Percentiles rank a stretch among this genome's conserved stretches.
These are phyloP conservation scores for Tricladium varicosporioides DNA, from an alignment of 2,329 filamentous ascomycete species.

Conservation along the genomic window DNA sequence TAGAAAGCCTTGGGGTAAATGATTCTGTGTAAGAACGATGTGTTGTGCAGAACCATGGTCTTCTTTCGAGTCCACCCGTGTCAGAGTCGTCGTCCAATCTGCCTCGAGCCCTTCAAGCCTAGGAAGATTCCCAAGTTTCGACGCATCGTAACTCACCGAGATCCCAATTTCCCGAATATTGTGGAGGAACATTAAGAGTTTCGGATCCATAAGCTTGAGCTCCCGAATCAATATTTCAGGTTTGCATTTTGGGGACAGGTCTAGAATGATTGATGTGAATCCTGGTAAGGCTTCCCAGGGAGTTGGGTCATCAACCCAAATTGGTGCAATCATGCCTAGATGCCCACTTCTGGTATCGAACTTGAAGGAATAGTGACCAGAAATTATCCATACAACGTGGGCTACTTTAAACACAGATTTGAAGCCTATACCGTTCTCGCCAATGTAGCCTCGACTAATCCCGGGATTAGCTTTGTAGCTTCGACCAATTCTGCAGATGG, in stretches of 20 bases:
- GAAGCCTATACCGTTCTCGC: slow-evolving; percentile 39
- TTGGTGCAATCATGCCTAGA: slow-evolving; percentile 6
- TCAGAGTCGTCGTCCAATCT: too few species aligned
- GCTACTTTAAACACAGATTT: slow-evolving; percentile 37
- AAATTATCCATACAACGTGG: slow-evolving; percentile 39
- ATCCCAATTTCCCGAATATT: slow-evolving; percentile 3
- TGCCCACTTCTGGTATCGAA: slow-evolving; percentile 16
- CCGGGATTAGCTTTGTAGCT: slow-evolving; percentile 39
- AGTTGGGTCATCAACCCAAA: slow-evolving; percentile 4
- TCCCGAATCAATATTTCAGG: slow-evolving; percentile 5
- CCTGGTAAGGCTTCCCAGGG: neutral
- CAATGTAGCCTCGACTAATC: slow-evolving; percentile 25
- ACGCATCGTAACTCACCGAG: neutral
- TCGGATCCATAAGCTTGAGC: slow-evolving; percentile 2
- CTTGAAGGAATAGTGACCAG: slow-evolving; percentile 26
- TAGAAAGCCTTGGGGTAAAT: neutral
- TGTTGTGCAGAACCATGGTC: neutral
- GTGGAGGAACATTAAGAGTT: slow-evolving; percentile 12
- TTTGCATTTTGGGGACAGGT: neutral
- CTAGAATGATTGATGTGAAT: slow-evolving; percentile 9
- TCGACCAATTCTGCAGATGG: slow-evolving; percentile 38
- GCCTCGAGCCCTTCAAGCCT: too few species aligned
- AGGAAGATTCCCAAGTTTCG: neutral
- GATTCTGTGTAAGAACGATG: slow-evolving; percentile 2
- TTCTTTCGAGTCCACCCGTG: too few species aligned